Conservation (phyloP, 306 rosid genomes). For the Cucurbita ficifolia region DNA sequence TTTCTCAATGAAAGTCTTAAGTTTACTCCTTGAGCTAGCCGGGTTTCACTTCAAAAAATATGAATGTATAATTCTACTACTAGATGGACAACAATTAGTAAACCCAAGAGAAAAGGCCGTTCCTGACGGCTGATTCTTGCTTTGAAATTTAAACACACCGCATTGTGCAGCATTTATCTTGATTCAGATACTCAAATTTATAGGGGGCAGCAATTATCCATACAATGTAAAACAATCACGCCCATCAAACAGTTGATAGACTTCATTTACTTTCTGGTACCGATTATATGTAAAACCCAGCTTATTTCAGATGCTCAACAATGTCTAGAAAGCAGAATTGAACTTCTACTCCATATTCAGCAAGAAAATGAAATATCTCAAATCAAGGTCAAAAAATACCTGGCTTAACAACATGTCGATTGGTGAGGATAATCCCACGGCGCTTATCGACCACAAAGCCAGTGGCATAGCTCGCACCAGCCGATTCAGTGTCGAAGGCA, state of each 20-base stretch:
- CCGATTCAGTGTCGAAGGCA: constrained; percentile 85
- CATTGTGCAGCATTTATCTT: background rate
- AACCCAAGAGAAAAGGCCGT: background rate
- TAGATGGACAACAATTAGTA: background rate
- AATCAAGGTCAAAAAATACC: constrained; percentile 21
- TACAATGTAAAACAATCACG: background rate
- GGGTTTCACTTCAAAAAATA: background rate
- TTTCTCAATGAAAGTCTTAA: background rate
- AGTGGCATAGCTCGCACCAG: constrained; percentile 76
- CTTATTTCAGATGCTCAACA: background rate
- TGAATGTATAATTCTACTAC: background rate
- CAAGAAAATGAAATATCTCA: background rate
- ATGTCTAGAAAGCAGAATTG: background rate
- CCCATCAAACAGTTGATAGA: background rate
- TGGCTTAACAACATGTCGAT: constrained; percentile 92
- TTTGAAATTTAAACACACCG: background rate
- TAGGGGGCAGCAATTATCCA: background rate
- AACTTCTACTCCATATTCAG: background rate
- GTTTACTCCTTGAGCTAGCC: background rate
- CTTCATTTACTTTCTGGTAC: background rate
- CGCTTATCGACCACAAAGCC: constrained; percentile 86
- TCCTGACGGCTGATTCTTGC: background rate
- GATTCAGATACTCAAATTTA: background rate
- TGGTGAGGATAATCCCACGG: constrained; percentile 89
- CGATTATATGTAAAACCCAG: background rate